A percentile compares a stretch with the other conserved stretches of the same genome.
These are phyloP conservation scores for Colletotrichum australisinense DNA, from an alignment of 2,329 filamentous ascomycete genomes.

Conservation along the genomic window DNA sequence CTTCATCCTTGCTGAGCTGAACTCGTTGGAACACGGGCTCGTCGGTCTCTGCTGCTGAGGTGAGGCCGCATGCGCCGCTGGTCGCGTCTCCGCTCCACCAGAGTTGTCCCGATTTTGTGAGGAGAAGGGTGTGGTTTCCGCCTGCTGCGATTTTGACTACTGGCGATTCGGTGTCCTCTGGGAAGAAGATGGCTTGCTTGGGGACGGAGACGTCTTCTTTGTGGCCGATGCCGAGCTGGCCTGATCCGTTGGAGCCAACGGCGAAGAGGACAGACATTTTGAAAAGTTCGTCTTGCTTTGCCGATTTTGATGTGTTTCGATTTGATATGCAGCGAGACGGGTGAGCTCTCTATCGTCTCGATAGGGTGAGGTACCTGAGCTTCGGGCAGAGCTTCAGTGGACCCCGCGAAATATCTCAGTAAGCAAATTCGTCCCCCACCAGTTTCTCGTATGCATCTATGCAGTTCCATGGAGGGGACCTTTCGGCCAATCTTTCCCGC, in stretches of 20 bases:
- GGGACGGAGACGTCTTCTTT: conserved; percentile 77
- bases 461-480: conserved; percentile 19
- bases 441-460: conserved; percentile 25
- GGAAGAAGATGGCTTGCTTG: conserved; percentile 69
- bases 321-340: no score
- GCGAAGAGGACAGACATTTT: conserved; percentile 71
- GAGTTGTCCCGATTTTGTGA: conserved; percentile 68
- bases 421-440: conserved; percentile 34
- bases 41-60: conserved; percentile 40
- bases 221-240: conserved; percentile 79
- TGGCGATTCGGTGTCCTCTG: conserved; percentile 48
- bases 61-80: conserved; percentile 65
- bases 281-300: no score
- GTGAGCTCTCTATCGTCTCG: no score
- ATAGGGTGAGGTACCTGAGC: no score
- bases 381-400: no score
- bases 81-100: conserved; percentile 73
- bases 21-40: conserved; percentile 53
- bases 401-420: conserved; percentile 2
- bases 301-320: no score
- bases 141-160: conserved; percentile 67
- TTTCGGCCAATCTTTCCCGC: conserved; percentile 34
- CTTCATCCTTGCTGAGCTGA: conserved; percentile 44
- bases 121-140: conserved; percentile 87
- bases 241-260: conserved; percentile 81